Evolutionary conservation across 1,284 basidiomycete genomes (phyloP), one percentile per base, ranked within the genome.

Genomic region (Ceratobasidium sp.): DNA sequence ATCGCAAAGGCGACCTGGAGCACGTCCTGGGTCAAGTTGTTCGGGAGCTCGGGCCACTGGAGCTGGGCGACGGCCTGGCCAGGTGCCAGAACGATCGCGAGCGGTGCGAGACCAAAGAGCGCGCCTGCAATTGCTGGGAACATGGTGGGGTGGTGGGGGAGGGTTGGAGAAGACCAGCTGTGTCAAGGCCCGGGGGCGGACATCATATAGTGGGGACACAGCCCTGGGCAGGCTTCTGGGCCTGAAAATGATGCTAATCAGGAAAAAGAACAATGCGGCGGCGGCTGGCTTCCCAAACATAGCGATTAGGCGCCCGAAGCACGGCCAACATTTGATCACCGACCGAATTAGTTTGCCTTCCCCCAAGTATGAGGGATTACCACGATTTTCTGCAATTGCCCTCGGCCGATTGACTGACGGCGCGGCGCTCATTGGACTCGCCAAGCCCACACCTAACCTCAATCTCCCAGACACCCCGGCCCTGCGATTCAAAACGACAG

Each of bases 1-100:
- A 76, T 76, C 24, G 74, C 49, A 31, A n/a, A 29, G 24, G 63
- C 61, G 1, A 76, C 74, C 41, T 62, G 53, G 13, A 76, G 63
- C 6, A 65, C 74, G 22, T 64, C 61, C 5, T 62, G 53, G 24
- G 76, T 75, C 59, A 75, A 46, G 49, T 75, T 74, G 41, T 59
- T 71, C 6, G 68, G 68, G 34, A 68, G 65, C 22, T 49, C 16
- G 31, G 65, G 65, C 65, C 65, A 68, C 51, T 68, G 51, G 29
- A 71, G 1, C 54, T 71, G 68, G 14, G 54, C 39, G 39, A 39
- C 27, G 24, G 54, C 34, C 14, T 11, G 37, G 14, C 43, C 13
- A n/a, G 68, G 39, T 22, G 46, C 68, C 68, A 53, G 29, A 7
- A 56, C n/a, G 41, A 54, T 43, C 41, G 43, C 29, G 39, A 46